Percentiles rank a stretch among this genome's conserved stretches.
Conservation (phyloP, 192 early-diverging fungal genomes). For the Diversispora epigaea region DNA sequence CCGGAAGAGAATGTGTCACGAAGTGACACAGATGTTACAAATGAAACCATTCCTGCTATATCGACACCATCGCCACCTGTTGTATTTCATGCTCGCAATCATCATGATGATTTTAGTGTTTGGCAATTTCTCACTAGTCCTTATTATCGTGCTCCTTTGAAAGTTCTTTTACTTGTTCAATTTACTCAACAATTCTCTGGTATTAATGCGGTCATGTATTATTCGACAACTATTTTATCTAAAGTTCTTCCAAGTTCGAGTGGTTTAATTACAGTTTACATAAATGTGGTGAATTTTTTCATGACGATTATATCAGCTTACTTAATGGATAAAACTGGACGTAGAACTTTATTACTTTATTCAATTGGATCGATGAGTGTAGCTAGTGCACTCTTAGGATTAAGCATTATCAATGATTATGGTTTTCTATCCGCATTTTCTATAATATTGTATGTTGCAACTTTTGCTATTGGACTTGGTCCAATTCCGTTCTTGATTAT, state of each 20-base stretch:
- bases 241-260: conserved; percentile 60
- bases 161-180: conserved; percentile 68
- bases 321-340: conserved; percentile 74
- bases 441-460: conserved; percentile 72
- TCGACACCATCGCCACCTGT: conserved; percentile 6
- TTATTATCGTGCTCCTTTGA: conserved; percentile 62
- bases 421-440: conserved; percentile 62
- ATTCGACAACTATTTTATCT: conserved; percentile 74
- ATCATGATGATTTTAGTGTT: conserved; percentile 36
- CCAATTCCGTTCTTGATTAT: conserved; percentile 83
- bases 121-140: conserved; percentile 44
- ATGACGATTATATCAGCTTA: conserved; percentile 72
- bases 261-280: conserved; percentile 73
- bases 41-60: not conserved
- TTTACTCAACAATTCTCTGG: conserved; percentile 86
- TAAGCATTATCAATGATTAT: conserved; percentile 53
- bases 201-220: conserved; percentile 88
- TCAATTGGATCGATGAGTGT: conserved; percentile 61
- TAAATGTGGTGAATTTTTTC: conserved; percentile 71
- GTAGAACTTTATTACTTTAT: conserved; percentile 67
- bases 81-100: conserved; percentile 21
- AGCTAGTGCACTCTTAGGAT: conserved; percentile 58
- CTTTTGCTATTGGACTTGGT: conserved; percentile 77
- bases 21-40: conserved; percentile 7
- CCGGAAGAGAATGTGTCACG: conserved; percentile 12